Conservation (phyloP, 75 land plant genomes). For the Azolla pinnata region DNA sequence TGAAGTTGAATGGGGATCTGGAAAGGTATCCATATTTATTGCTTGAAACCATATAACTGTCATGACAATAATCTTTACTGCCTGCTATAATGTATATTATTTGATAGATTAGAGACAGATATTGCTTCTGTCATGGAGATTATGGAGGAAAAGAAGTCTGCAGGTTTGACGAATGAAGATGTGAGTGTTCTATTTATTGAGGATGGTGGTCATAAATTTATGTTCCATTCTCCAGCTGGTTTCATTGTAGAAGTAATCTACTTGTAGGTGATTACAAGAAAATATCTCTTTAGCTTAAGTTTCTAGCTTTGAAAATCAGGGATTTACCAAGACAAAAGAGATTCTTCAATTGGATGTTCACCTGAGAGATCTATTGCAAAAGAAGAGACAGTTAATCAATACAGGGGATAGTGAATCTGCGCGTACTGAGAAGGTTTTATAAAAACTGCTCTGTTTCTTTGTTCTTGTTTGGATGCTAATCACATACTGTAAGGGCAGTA, state of each 20-base stretch:
- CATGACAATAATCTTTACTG: background rate
- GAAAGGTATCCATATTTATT: too few species aligned
- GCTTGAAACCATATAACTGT: too few species aligned
- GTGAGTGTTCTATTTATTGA: background rate
- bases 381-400: constrained; percentile 1
- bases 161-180: constrained; percentile 6
- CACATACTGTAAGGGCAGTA: too few species aligned
- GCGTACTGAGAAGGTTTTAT: constrained; percentile 12
- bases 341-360: constrained; percentile 11
- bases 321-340: constrained; percentile 9
- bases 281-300: too few species aligned
- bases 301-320: too few species aligned
- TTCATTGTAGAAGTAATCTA: too few species aligned
- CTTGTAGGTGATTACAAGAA: too few species aligned
- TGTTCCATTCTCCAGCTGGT: too few species aligned
- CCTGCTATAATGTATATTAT: background rate
- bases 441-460: background rate
- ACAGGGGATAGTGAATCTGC: constrained; percentile 1
- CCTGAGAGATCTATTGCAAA: constrained; percentile 13
- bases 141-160: constrained; percentile 9
- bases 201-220: background rate
- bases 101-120: constrained; percentile 13
- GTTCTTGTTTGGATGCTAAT: too few species aligned
- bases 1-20: constrained; percentile 61
- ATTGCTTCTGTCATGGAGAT: constrained; percentile 5